Percentiles rank a stretch among this genome's conserved stretches.
phyloP scores from a whole-genome alignment of 2,329 filamentous ascomycete species.

The Tolypocladium guangdongense region DNA sequence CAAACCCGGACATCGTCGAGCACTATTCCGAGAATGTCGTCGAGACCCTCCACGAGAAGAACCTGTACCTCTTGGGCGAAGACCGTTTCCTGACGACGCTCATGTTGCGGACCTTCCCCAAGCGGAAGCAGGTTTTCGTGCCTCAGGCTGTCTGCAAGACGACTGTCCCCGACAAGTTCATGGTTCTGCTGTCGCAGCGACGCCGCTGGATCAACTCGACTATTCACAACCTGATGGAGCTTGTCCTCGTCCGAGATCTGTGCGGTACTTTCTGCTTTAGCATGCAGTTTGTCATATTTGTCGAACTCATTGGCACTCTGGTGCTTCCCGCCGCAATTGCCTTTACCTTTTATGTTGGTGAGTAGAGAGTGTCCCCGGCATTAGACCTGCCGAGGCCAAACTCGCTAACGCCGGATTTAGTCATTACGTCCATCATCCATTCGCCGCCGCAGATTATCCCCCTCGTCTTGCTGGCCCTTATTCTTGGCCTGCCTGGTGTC shows the following conservation, averaged over 20 bases:
- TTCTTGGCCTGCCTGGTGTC: conserved; percentile 84
- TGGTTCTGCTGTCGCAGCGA: conserved; percentile 83
- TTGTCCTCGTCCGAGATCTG: conserved; percentile 87
- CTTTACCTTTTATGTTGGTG: conserved; percentile 93
- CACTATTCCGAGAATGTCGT: conserved; percentile 99
- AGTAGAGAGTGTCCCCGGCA: conserved; percentile 25
- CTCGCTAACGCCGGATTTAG: conserved; percentile 27
- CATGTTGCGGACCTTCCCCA: conserved; percentile 97
- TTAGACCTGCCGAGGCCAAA: neutral
- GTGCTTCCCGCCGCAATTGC: conserved; percentile 92
- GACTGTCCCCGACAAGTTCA: conserved; percentile 86
- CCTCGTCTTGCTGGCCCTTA: conserved; percentile 75
- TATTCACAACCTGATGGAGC: conserved; percentile 96
- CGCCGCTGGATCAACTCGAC: conserved; percentile 99
- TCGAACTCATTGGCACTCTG: conserved; percentile 88
- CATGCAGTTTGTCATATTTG: conserved; percentile 97
- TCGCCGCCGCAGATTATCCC: conserved; percentile 78
- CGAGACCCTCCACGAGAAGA: conserved; percentile 97
- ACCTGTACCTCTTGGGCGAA: conserved; percentile 80
- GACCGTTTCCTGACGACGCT: conserved; percentile 93
- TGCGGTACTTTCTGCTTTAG: conserved; percentile 99
- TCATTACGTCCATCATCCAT: conserved; percentile 74
- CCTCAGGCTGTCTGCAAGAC: conserved; percentile 99
- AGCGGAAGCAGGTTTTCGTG: conserved; percentile 97
- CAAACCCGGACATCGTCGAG: conserved; percentile 96